Evolutionary conservation across 768 basidiomycete genomes (phyloP), one percentile per base, ranked within the genome.

Genomic region (Calocera cornea): DNA sequence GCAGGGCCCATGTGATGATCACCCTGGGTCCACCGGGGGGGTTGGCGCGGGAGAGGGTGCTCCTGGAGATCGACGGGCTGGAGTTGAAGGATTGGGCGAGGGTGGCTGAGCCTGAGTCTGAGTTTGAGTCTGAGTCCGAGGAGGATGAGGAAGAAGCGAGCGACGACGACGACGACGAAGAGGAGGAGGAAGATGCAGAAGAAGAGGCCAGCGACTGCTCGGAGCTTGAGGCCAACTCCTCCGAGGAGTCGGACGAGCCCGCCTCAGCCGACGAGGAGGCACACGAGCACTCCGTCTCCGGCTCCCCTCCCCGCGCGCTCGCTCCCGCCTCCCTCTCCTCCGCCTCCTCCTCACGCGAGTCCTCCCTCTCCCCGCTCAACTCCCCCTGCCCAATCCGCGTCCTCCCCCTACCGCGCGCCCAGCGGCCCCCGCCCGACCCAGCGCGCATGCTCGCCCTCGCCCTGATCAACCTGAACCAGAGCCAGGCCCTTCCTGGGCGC

Each of bases 361-460:
- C 31, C 14, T 60, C 54, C 14, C 14, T 60, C 14, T 60, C 54
- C 8, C 54, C 54, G 10, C 24, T 60, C 27, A 60, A 60, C 54
- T 60, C 54, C 10, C 54, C 54, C 19, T 60, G 54, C 31, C 54
- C 27, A 2, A 33, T 16, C 11, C 54, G 54, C 24, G 19, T 10
- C 27, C 54, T 29, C 7, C 27, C 54, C 5, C 27, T 19, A 2
- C 31, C 11, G 54, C 54, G 54, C 24, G 14, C 31, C 54, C 31
- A 2, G 24, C 54, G 31, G 2, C 54, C 54, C 8, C 54, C 54
- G 31, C 44, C 44, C 16, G 54, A 60, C 22, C 54, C 54, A 33
- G 54, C 54, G 22, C 54, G 54, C 54, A 60, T 60, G 54, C 54
- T 60, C 31, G 54, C 54, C 27, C 54, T 60, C 11, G 54, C 54